Conservation (phyloP, 352 stramenopile species). For the Phytophthora ohioensis region DNA sequence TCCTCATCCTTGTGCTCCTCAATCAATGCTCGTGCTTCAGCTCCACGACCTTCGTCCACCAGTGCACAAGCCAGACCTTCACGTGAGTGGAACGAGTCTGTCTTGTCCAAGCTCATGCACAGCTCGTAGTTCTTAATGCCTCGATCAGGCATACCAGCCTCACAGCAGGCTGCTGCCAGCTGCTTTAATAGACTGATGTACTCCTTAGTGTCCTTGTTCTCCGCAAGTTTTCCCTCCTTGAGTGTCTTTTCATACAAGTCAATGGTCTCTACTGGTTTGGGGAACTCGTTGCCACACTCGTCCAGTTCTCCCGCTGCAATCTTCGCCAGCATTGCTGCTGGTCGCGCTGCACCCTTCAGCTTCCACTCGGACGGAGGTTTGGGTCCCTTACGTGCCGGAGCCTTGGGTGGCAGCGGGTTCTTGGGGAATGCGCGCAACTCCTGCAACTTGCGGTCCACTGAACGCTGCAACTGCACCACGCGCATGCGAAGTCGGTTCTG, state of each 20-base stretch:
- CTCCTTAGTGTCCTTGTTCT: constrained; percentile 70
- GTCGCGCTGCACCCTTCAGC: constrained; percentile 77
- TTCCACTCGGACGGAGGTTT: constrained; percentile 76
- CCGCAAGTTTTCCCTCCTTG: constrained; percentile 60
- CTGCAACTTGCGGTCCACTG: constrained; percentile 75
- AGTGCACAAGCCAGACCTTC: constrained; percentile 82
- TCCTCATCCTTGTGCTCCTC: constrained; percentile 62
- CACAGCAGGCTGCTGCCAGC: constrained; percentile 75
- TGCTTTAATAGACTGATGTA: constrained; percentile 77
- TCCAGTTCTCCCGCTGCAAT: constrained; percentile 85
- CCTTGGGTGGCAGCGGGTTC: constrained; percentile 46
- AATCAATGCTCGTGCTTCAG: constrained; percentile 73
- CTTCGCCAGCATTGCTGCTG: constrained; percentile 72
- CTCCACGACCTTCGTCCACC: constrained; percentile 82
- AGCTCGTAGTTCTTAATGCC: constrained; percentile 86
- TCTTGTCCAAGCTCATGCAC: constrained; percentile 80
- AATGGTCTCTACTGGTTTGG: constrained; percentile 78
- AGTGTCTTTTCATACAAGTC: constrained; percentile 73
- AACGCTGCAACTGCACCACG: constrained; percentile 82
- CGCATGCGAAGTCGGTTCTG: constrained; percentile 79
- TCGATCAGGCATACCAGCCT: constrained; percentile 74
- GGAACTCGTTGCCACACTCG: constrained; percentile 77
- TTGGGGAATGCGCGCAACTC: constrained; percentile 70
- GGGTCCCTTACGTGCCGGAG: constrained; percentile 61
- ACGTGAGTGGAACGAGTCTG: constrained; percentile 63